Percentiles rank a stretch among this genome's conserved stretches.
Evolutionary conservation across 2,329 filamentous ascomycete species (phyloP).

Genomic region (Cadophora malorum): DNA sequence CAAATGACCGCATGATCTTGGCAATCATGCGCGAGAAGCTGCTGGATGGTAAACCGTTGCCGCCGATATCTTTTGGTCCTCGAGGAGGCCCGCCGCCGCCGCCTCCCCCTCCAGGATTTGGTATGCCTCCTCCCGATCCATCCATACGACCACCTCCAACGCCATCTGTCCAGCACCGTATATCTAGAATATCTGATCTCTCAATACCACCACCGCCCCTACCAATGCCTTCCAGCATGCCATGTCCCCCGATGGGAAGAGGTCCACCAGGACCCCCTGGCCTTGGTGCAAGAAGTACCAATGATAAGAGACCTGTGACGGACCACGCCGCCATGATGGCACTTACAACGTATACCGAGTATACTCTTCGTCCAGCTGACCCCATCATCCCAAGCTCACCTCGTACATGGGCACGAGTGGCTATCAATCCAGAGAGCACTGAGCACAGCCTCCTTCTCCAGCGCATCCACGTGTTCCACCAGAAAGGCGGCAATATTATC

Average conservation of each 20-base stretch:
- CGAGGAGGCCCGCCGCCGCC: slow-evolving; percentile 15
- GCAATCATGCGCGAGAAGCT: slow-evolving; percentile 40
- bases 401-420: slow-evolving; percentile 29
- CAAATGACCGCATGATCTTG: slow-evolving; percentile 32
- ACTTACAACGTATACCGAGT: slow-evolving; percentile 36
- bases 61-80: background rate
- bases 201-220: background rate
- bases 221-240: background rate
- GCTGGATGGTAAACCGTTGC: slow-evolving; percentile 30
- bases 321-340: slow-evolving; percentile 29
- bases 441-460: slow-evolving; percentile 16
- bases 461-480: slow-evolving; percentile 26
- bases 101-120: slow-evolving; percentile 1
- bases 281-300: slow-evolving; percentile 16
- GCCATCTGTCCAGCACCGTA: background rate
- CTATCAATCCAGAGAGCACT: slow-evolving; percentile 29
- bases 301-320: slow-evolving; percentile 22
- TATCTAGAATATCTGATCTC: background rate
- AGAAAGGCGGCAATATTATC: slow-evolving; percentile 29
- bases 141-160: slow-evolving; percentile 5
- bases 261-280: background rate
- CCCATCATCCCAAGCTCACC: background rate
- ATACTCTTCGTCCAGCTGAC: slow-evolving; percentile 32
- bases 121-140: slow-evolving; percentile 1
- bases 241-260: background rate